Conservation (phyloP, 331 rosid genomes). For the Stylosanthes scabra region DNA sequence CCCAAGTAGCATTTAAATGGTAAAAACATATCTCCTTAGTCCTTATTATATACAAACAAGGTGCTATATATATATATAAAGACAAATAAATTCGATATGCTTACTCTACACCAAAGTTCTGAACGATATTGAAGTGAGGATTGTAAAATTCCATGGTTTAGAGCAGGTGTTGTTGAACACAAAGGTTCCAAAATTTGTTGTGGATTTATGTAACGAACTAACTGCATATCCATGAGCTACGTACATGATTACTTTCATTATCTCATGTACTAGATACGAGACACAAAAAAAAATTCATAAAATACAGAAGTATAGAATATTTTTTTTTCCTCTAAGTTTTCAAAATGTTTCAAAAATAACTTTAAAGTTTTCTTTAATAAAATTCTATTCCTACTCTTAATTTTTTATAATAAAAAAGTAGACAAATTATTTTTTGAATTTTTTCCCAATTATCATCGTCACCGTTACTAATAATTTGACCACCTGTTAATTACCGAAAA, state of each 20-base stretch:
- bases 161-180: slow-evolving; percentile 28
- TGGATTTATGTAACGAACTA: slow-evolving; percentile 41
- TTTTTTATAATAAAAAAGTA: too few relatives aligned
- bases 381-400: too few relatives aligned
- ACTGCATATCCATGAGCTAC: slow-evolving; percentile 34
- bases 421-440: too few relatives aligned
- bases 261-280: background rate
- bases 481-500: too few relatives aligned
- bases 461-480: too few relatives aligned
- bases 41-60: background rate
- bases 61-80: background rate
- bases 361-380: too few relatives aligned
- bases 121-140: slow-evolving; percentile 12
- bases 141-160: slow-evolving; percentile 29
- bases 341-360: too few relatives aligned
- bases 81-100: background rate
- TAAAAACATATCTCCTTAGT: background rate
- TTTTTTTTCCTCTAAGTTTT: too few relatives aligned
- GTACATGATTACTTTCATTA: background rate
- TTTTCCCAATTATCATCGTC: too few relatives aligned
- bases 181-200: slow-evolving; percentile 48
- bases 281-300: too few relatives aligned
- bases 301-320: too few relatives aligned
- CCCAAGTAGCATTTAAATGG: background rate
- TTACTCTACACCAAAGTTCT: slow-evolving; percentile 37